Conservation (phyloP, 2,329 filamentous ascomycete genomes). For the Fusarium anthophilum region DNA sequence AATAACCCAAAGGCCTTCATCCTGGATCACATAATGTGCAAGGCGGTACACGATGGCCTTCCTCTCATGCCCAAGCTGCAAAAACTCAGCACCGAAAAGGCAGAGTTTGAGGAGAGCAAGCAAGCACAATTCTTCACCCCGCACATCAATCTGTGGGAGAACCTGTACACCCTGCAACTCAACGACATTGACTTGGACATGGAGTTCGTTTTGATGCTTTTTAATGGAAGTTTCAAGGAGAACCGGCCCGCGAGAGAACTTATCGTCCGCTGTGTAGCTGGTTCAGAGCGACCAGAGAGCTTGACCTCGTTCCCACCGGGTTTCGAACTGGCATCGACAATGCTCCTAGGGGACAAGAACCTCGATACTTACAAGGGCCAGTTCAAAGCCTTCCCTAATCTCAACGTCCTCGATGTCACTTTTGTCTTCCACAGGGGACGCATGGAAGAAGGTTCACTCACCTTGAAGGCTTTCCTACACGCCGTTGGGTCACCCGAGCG, state of each 20-base stretch:
- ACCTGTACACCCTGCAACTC: slow-evolving; percentile 3
- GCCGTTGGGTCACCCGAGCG: slow-evolving; percentile 20
- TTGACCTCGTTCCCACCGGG: not conserved
- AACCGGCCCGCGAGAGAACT: slow-evolving; percentile 15
- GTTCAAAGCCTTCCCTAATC: slow-evolving; percentile 24
- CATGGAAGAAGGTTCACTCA: not conserved
- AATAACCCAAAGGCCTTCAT: slow-evolving; percentile 14
- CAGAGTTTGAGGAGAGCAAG: not conserved
- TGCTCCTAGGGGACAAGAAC: not conserved
- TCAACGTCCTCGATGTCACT: not conserved
- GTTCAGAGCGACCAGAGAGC: not conserved
- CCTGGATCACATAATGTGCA: not conserved
- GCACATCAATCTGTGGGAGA: slow-evolving; percentile 21
- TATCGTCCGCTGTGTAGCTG: not conserved
- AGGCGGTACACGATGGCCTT: not conserved
- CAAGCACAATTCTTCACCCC: slow-evolving; percentile 26
- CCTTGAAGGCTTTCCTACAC: slow-evolving; percentile 16
- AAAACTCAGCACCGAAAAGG: slow-evolving; percentile 14
- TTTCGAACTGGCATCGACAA: not conserved
- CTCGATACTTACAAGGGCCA: slow-evolving; percentile 13
- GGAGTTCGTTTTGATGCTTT: slow-evolving; percentile 18
- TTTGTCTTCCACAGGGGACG: slow-evolving; percentile 1
- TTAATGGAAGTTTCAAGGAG: slow-evolving; percentile 8
- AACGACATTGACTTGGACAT: slow-evolving; percentile 20
- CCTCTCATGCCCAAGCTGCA: slow-evolving; percentile 19